These are phyloP conservation scores for peach (Prunus persica) DNA, from an alignment of 306 rosid species.

Conservation along the genomic window Prunus_persica_NCBIv2 NC_034009.1:31430001-31430500, in stretches of 20 bases:
- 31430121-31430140: conserved; percentile 4
- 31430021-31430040: conserved; percentile 76
- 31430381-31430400: neutral
- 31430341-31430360: neutral
- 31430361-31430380: neutral
- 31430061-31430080: conserved; percentile 49
- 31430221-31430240: neutral
- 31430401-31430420: neutral
- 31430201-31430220: neutral
- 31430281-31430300: too few relatives aligned
- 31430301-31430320: too few relatives aligned
- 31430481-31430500: conserved; percentile 20
- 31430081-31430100: conserved; percentile 22
- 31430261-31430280: too few relatives aligned
- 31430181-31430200: neutral
- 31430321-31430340: too few relatives aligned
- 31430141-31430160: neutral
- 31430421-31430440: conserved; percentile 28
- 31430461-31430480: conserved; percentile 27
- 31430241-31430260: too few relatives aligned
- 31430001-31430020: conserved; percentile 56
- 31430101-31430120: conserved; percentile 1
- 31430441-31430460: conserved; percentile 19
- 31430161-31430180: conserved; percentile 14
- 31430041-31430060: conserved; percentile 76